These are phyloP conservation scores for Pseudogymnoascus sp. DNA, from an alignment of 2,329 filamentous ascomycete species.

Conservation along the genomic window DNA sequence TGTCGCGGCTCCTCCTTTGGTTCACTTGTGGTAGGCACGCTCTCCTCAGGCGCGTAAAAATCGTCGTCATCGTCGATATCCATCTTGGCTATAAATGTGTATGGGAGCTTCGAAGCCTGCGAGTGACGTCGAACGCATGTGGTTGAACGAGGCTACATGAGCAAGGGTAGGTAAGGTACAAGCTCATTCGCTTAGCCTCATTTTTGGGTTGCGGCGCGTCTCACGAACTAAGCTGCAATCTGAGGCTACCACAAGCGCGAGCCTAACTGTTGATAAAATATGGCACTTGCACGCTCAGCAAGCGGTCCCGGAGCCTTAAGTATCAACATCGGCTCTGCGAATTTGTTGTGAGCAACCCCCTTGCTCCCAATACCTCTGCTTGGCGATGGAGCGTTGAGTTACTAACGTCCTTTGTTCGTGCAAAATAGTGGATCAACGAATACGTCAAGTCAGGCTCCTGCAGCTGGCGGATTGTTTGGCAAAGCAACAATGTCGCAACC, in stretches of 20 bases:
- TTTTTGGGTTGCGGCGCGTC: constrained; percentile 12
- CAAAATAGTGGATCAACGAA: constrained; percentile 23
- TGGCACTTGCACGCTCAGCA: constrained; percentile 43
- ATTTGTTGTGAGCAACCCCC: constrained; percentile 44
- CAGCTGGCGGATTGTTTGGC: constrained; percentile 28
- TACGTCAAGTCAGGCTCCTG: constrained; percentile 18
- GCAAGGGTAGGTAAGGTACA: constrained; percentile 9
- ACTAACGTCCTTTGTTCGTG: neutral
- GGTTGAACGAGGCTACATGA: constrained; percentile 3
- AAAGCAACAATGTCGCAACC: constrained; percentile 24
- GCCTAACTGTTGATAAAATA: constrained; percentile 14
- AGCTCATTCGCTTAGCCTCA: constrained; percentile 12
- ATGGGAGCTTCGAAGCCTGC: constrained; percentile 11
- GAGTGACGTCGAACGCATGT: constrained; percentile 8
- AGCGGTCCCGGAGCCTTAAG: constrained; percentile 54
- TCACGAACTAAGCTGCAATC: constrained; percentile 1
- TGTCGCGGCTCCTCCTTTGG: constrained; percentile 18
- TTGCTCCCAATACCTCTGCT: constrained; percentile 1
- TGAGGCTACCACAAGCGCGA: constrained; percentile 9
- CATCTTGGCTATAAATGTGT: constrained; percentile 36
- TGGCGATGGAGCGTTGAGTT: neutral
- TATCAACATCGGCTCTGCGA: constrained; percentile 57
- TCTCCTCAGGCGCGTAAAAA: constrained; percentile 57
- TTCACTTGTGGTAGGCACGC: constrained; percentile 26
- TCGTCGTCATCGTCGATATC: constrained; percentile 63